A percentile compares a stretch with the other conserved stretches of the same genome.
phyloP scores from a whole-genome alignment of 2,329 filamentous ascomycete species.

The Setomelanomma holmii region DNA sequence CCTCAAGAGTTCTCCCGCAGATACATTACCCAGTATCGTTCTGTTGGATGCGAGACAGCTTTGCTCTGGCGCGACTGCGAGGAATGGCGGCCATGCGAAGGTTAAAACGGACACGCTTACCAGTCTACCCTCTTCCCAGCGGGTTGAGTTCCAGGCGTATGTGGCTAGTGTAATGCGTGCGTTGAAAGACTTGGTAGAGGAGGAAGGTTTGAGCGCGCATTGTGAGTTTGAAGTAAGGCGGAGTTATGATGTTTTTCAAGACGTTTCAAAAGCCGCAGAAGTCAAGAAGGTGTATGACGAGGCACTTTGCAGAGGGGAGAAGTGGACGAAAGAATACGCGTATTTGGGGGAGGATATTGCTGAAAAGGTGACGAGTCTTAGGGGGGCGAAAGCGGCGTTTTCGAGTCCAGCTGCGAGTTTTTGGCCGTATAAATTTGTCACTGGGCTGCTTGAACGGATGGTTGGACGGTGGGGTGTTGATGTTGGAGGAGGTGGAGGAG shows the following conservation, averaged over 20 bases:
- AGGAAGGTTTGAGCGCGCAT: conserved; percentile 23
- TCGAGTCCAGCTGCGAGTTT: conserved; percentile 21
- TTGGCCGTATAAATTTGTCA: conserved; percentile 42
- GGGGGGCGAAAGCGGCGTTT: conserved; percentile 26
- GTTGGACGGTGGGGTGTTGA: conserved; percentile 7
- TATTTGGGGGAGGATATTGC: conserved; percentile 13
- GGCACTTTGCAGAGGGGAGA: conserved; percentile 9
- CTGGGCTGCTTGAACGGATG: conserved; percentile 23
- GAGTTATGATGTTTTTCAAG: conserved; percentile 27
- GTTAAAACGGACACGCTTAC: conserved; percentile 52
- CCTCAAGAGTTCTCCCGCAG: conserved; percentile 15
- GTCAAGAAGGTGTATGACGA: conserved; percentile 15
- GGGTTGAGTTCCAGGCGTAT: conserved; percentile 19
- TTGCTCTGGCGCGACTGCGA: conserved; percentile 32
- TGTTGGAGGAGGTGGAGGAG: too few relatives aligned
- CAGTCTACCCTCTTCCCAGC: conserved; percentile 4
- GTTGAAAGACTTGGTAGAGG: conserved; percentile 16
- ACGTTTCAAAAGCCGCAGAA: conserved; percentile 5
- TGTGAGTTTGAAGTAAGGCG: conserved; percentile 34
- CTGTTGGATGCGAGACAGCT: conserved; percentile 32
- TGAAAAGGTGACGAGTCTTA: conserved; percentile 27
- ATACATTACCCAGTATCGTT: conserved; percentile 10
- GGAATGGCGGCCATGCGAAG: conserved; percentile 54
- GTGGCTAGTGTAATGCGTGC: conserved; percentile 18
- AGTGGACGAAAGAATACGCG: conserved; percentile 24